Conservation (phyloP, 345 rosid genomes). For the Clausena lansium region DNA sequence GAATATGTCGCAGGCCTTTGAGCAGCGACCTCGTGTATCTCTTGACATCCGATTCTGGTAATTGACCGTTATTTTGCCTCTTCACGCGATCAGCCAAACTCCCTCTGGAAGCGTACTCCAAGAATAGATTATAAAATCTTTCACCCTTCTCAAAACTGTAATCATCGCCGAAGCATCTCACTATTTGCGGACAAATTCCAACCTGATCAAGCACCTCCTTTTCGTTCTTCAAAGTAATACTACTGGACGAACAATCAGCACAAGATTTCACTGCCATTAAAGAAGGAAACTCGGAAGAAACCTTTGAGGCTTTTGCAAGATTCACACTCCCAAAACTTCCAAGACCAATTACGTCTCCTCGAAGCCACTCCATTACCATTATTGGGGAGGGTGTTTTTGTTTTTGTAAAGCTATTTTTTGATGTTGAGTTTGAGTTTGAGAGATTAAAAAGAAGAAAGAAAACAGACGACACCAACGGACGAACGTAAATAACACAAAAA, state of each 20-base stretch:
- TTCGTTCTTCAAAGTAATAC: conserved; percentile 50
- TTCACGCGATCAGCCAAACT: conserved; percentile 44
- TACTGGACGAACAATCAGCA: conserved; percentile 24
- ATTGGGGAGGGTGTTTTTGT: too few species aligned
- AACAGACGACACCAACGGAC: not conserved
- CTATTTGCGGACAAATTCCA: conserved; percentile 45
- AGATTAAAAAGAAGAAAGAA: not conserved
- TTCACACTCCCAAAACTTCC: conserved; percentile 70
- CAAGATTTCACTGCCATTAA: conserved; percentile 71
- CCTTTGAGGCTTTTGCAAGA: conserved; percentile 34
- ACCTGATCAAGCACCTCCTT: conserved; percentile 35
- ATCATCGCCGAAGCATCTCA: conserved; percentile 53
- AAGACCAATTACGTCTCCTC: conserved; percentile 62
- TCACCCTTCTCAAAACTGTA: conserved; percentile 39
- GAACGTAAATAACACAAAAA: conserved; percentile 9
- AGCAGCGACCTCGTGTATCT: conserved; percentile 51
- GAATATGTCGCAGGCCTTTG: conserved; percentile 54
- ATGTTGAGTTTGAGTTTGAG: too few species aligned
- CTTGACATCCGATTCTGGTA: conserved; percentile 56
- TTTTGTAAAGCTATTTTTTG: not conserved
- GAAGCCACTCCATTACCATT: conserved; percentile 50
- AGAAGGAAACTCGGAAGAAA: conserved; percentile 29
- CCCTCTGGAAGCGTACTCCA: conserved; percentile 79
- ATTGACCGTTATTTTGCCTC: conserved; percentile 28
- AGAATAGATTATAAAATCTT: conserved; percentile 50